Percentiles rank a stretch among this genome's conserved stretches.
These are phyloP conservation scores for Pleurostoma richardsiae DNA, from an alignment of 2,329 filamentous ascomycete genomes.

Conservation along the genomic window DNA sequence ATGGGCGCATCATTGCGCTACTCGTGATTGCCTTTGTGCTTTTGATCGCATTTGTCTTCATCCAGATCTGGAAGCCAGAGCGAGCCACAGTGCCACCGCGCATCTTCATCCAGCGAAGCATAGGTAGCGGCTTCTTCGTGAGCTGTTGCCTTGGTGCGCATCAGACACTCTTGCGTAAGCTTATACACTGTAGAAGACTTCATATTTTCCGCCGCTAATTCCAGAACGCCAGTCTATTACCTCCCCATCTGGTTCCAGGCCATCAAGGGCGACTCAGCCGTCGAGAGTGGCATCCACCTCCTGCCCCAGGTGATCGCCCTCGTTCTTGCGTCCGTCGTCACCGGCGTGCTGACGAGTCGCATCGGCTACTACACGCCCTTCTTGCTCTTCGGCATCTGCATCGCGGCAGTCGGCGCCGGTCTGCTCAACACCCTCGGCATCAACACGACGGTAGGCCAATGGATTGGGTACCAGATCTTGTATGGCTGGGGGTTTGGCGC, in stretches of 20 bases:
- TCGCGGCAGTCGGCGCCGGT: conserved; percentile 21
- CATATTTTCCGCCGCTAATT: too few species aligned
- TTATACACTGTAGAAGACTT: background rate
- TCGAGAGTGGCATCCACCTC: conserved; percentile 33
- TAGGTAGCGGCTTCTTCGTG: conserved; percentile 24
- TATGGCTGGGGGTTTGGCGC: conserved; percentile 13
- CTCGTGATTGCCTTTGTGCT: conserved; percentile 30
- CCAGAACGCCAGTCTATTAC: conserved; percentile 26
- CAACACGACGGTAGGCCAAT: conserved; percentile 11
- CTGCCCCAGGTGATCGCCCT: conserved; percentile 33
- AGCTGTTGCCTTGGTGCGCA: conserved; percentile 18
- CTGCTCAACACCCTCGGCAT: conserved; percentile 23
- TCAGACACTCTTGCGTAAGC: background rate
- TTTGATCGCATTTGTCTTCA: conserved; percentile 31
- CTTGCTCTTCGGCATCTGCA: conserved; percentile 19
- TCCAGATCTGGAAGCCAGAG: conserved; percentile 25
- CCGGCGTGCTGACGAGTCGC: conserved; percentile 23
- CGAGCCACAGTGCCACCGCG: conserved; percentile 33
- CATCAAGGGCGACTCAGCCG: conserved; percentile 31
- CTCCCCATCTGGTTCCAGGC: conserved; percentile 47
- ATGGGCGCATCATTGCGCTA: conserved; percentile 34
- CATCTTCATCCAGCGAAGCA: conserved; percentile 32
- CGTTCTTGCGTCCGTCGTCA: conserved; percentile 32
- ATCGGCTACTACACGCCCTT: conserved; percentile 26
- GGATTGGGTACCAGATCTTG: conserved; percentile 15